phyloP scores from a whole-genome alignment of 2,329 filamentous ascomycete genomes.

The Colletotrichum cuscutae region DNA sequence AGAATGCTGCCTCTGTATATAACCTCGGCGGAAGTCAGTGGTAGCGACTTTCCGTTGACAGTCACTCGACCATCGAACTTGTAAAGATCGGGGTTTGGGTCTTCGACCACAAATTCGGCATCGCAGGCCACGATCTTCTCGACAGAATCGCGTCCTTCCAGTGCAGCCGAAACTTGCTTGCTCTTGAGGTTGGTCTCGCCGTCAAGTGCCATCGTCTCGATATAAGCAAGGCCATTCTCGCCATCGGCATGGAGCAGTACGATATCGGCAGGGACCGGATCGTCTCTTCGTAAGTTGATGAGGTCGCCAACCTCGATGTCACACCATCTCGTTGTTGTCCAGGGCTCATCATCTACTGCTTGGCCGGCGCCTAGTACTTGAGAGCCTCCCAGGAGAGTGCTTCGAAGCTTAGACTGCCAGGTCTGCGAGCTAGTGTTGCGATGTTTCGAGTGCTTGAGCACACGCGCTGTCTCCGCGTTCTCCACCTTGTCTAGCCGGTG shows the following conservation, averaged over 20 bases:
- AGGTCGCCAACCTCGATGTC: conserved; percentile 62
- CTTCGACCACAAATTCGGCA: conserved; percentile 77
- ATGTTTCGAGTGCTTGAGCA: conserved; percentile 39
- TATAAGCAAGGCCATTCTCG: conserved; percentile 82
- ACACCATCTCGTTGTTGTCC: conserved; percentile 62
- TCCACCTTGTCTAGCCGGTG: conserved; percentile 85
- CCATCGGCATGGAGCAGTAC: conserved; percentile 81
- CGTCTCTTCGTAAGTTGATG: conserved; percentile 70
- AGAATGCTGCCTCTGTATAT: conserved; percentile 88
- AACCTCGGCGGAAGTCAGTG: conserved; percentile 83
- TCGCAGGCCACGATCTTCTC: conserved; percentile 62
- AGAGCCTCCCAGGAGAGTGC: conserved; percentile 40
- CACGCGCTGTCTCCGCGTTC: conserved; percentile 67
- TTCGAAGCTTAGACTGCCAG: background rate
- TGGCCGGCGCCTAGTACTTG: conserved; percentile 46
- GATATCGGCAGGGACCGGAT: conserved; percentile 85
- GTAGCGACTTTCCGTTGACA: conserved; percentile 66
- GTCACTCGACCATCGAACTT: conserved; percentile 78
- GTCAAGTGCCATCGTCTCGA: conserved; percentile 87
- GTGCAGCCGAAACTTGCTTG: conserved; percentile 73
- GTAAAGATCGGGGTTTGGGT: conserved; percentile 82
- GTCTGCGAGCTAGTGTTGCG: background rate
- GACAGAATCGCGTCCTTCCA: conserved; percentile 67
- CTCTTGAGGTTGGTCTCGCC: conserved; percentile 86
- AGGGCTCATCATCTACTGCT: conserved; percentile 55